Conservation (phyloP, 1,284 basidiomycete genomes). For the Naganishia sp. region DNA sequence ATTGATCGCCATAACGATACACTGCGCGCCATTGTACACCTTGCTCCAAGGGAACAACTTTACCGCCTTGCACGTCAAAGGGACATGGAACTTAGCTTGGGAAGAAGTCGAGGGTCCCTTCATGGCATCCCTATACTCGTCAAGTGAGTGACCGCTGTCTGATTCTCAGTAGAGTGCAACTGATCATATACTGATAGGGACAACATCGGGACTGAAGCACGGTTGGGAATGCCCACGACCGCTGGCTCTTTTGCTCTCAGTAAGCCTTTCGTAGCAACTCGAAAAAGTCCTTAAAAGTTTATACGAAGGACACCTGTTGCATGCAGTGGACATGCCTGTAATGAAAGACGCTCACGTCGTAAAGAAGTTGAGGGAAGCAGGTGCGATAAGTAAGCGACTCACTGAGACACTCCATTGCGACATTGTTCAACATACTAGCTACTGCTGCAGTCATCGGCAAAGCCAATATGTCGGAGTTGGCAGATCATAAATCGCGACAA, state of each 20-base stretch:
- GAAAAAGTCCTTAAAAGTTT: neutral
- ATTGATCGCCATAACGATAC: constrained; percentile 28
- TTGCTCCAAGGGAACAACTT: constrained; percentile 21
- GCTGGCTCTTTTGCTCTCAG: constrained; percentile 34
- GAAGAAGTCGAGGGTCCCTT: constrained; percentile 16
- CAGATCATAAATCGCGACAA: constrained; percentile 22
- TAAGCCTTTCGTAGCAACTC: neutral
- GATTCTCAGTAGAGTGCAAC: neutral
- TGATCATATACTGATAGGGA: constrained; percentile 7
- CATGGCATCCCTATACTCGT: constrained; percentile 27
- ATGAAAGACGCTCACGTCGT: constrained; percentile 30
- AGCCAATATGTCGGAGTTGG: constrained; percentile 30
- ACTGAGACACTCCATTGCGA: no score
- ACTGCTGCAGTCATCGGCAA: constrained; percentile 21
- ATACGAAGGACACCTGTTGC: neutral
- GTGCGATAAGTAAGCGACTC: constrained; percentile 36
- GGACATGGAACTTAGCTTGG: constrained; percentile 20
- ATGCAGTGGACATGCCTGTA: constrained; percentile 32
- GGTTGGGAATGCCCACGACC: constrained; percentile 27
- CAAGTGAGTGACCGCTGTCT: constrained; percentile 14
- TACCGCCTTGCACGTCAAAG: constrained; percentile 10
- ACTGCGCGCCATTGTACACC: constrained; percentile 21
- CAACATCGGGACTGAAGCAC: constrained; percentile 27
- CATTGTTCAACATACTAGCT: neutral
- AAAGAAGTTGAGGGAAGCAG: constrained; percentile 28